Base-by-base conservation (phyloP, 345 rosid genomes). In the Dipteronia sinensis region DNA sequence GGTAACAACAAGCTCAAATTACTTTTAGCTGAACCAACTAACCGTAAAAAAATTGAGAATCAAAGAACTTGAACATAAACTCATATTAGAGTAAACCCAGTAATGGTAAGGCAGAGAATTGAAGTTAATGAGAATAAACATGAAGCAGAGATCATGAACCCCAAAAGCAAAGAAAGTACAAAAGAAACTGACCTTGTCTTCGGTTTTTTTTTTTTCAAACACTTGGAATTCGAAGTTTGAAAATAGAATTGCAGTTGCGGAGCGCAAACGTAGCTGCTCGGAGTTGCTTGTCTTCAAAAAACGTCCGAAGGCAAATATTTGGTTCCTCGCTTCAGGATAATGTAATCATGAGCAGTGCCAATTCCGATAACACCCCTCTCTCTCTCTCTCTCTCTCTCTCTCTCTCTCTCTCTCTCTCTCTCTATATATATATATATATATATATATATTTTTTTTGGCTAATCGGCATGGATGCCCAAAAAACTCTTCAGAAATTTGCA, bases 181-280 rank as follows among this genome's bases (percentile, higher is more conserved):
- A 16, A 4, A 42, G 59, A 63, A 59, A 63, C 65, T 72, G 51
- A 72, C 75, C 75, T 71, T 55, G 17, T 11, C 64, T 56, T 22
- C n/a, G 64, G 4, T 59, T 16, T 56, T 66, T 20, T 77, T 76
- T 53, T 20, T 4, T 17, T 1, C 10, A 71, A 71, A 67, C 67
- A 25, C 9, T 44, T 46, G 1, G 22, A 53, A 51, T 51, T 70
- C 22, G 62, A 31, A 70, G 44, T 51, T 4, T 17, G 34, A 15
- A 22, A 20, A n/a, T n/a, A 68, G 16, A 22, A 34, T 44, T 7
- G 7, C 29, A 22, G 23, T n/a, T n/a, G n/a, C n/a, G n/a, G n/a
- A 20, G 46, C 46, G 19, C 56, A 49, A 53, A 10, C 1, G 47
- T 3, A 0, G 49, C 58, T 16, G 7, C n/a, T 16, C n/a, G n/a